A percentile compares a stretch with the other conserved stretches of the same genome.
phyloP scores from a whole-genome alignment of 164 flowering plant species.

The Liriodendron chinense region DNA sequence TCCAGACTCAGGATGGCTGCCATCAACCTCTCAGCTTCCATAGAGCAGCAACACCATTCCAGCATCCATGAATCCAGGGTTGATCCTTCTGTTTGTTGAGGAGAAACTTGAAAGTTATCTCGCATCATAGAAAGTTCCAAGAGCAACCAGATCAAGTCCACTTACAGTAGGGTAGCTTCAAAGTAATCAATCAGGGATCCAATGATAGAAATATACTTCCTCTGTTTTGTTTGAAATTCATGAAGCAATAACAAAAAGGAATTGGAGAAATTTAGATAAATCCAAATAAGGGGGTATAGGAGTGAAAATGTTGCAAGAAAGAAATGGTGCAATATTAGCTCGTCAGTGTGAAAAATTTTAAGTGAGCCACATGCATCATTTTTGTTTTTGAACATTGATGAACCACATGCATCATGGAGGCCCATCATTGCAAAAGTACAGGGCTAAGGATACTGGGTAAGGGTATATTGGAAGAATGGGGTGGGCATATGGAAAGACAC shows the following conservation, averaged over 20 bases:
- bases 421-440: not conserved
- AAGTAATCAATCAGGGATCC: no score
- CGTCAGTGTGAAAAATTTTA: not conserved
- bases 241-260: not conserved
- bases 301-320: not conserved
- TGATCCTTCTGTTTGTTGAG: not conserved
- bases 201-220: not conserved
- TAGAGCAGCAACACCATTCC: not conserved
- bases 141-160: no score
- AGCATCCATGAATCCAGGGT: not conserved
- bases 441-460: not conserved
- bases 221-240: not conserved
- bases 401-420: not conserved
- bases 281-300: not conserved
- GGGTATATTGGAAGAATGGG: not conserved
- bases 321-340: not conserved
- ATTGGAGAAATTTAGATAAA: not conserved
- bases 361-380: not conserved
- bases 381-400: no score
- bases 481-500: not conserved
- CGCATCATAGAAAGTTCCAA: not conserved
- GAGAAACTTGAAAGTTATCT: not conserved
- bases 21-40: not conserved
- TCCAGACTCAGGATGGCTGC: not conserved
- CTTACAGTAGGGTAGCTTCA: no score